phyloP scores from a whole-genome alignment of 176 grass and related monocot species.

The barley (Hordeum vulgare) region DNA sequence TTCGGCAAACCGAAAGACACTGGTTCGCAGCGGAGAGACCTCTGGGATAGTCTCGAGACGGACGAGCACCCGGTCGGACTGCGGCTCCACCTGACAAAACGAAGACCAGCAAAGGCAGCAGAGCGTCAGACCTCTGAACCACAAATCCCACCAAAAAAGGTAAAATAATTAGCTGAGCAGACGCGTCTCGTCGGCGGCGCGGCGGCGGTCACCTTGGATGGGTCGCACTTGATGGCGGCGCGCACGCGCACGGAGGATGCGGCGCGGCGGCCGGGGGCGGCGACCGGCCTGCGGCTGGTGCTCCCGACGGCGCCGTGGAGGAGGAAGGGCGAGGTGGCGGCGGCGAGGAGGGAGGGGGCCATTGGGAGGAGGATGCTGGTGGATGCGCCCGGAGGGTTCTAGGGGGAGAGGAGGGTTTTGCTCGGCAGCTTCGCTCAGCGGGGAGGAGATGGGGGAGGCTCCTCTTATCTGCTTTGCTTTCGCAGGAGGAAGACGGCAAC shows the following conservation, averaged over 20 bases:
- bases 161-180: background rate
- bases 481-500: background rate
- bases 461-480: slow-evolving; percentile 21
- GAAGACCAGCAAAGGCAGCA: background rate
- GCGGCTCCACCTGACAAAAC: slow-evolving; percentile 58
- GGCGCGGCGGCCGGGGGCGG: background rate
- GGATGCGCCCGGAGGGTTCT: slow-evolving; percentile 20
- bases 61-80: slow-evolving; percentile 79
- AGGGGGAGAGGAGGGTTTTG: background rate
- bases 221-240: slow-evolving; percentile 61
- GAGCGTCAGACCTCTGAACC: slow-evolving; percentile 1
- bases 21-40: slow-evolving; percentile 10
- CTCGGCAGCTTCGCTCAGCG: background rate
- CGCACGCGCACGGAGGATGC: slow-evolving; percentile 31
- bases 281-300: background rate
- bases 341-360: slow-evolving; percentile 43
- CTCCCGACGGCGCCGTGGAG: slow-evolving; percentile 16
- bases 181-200: background rate
- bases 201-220: slow-evolving; percentile 47
- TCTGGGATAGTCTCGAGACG: slow-evolving; percentile 84
- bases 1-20: background rate
- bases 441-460: background rate
- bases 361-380: slow-evolving; percentile 1
- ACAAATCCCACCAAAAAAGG: background rate
- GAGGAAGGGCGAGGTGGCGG: slow-evolving; percentile 39